These are phyloP conservation scores for Paspalum vaginatum DNA, from an alignment of 176 grass and related monocot genomes.

Conservation along the genomic window DNA sequence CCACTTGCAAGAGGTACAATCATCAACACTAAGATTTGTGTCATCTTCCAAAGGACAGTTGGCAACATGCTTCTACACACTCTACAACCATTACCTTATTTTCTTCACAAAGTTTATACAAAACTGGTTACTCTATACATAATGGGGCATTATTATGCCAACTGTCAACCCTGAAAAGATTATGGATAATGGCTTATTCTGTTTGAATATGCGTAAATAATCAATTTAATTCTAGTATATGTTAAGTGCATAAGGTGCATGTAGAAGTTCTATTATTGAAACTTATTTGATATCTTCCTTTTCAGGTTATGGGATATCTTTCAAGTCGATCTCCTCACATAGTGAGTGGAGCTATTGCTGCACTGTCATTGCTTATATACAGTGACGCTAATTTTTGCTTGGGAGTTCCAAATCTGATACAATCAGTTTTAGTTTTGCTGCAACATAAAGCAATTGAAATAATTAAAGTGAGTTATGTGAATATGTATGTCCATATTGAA, in stretches of 20 bases:
- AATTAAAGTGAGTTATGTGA: slow-evolving; percentile 63
- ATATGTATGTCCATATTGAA: slow-evolving; percentile 12
- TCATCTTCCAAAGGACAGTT: not conserved
- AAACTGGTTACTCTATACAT: no score
- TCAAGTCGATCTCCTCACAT: slow-evolving; percentile 87
- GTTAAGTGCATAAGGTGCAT: not conserved
- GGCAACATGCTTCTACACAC: not conserved
- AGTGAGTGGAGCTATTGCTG: slow-evolving; percentile 87
- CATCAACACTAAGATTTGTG: not conserved
- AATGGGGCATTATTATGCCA: no score
- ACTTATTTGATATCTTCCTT: slow-evolving; percentile 37
- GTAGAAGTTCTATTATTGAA: slow-evolving; percentile 17
- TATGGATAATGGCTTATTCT: slow-evolving; percentile 17
- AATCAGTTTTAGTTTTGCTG: slow-evolving; percentile 85
- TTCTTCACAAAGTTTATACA: no score
- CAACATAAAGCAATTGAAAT: slow-evolving; percentile 89
- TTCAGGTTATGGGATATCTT: slow-evolving; percentile 98
- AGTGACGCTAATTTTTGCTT: slow-evolving; percentile 87
- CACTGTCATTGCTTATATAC: slow-evolving; percentile 97
- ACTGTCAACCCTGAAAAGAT: no score
- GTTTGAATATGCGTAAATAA: not conserved
- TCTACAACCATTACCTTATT: not conserved
- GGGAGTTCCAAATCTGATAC: slow-evolving; percentile 88
- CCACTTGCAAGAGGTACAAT: not conserved
- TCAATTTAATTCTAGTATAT: slow-evolving; percentile 12